Conservation (phyloP, 768 basidiomycete genomes). For the Lentinula guzmanii region DNA sequence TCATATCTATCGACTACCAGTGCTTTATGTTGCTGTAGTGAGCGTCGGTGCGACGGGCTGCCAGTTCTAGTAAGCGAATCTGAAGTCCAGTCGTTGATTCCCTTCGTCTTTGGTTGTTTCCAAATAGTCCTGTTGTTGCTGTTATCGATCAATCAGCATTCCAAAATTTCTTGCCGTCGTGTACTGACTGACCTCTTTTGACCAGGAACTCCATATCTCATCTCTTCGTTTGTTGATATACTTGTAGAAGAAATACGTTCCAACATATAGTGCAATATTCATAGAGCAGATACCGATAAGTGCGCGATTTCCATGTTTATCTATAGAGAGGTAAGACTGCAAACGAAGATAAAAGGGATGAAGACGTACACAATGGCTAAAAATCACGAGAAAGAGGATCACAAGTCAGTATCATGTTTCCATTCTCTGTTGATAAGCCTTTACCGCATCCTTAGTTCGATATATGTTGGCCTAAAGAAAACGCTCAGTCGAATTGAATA, state of each 20-base stretch:
- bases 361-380: slow-evolving; percentile 28
- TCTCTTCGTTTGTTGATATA: slow-evolving; percentile 42
- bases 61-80: slow-evolving; percentile 44
- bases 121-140: slow-evolving; percentile 55
- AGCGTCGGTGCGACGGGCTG: not conserved
- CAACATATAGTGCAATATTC: slow-evolving; percentile 47
- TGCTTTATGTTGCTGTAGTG: no score
- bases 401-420: not conserved
- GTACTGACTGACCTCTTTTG: slow-evolving; percentile 30
- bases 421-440: slow-evolving; percentile 5
- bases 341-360: not conserved
- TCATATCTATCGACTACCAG: not conserved
- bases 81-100: slow-evolving; percentile 55
- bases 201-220: slow-evolving; percentile 45
- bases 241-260: slow-evolving; percentile 51
- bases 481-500: not conserved
- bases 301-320: slow-evolving; percentile 52
- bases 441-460: slow-evolving; percentile 39
- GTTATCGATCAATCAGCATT: not conserved
- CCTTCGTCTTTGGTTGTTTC: slow-evolving; percentile 57
- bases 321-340: slow-evolving; percentile 20
- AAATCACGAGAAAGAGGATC: not conserved
- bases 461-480: slow-evolving; percentile 48
- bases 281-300: slow-evolving; percentile 49
- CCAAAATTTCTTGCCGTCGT: not conserved